These are phyloP conservation scores for Zygnema cylindricum DNA, from an alignment of 139 green algal species.

Conservation along the genomic window DNA sequence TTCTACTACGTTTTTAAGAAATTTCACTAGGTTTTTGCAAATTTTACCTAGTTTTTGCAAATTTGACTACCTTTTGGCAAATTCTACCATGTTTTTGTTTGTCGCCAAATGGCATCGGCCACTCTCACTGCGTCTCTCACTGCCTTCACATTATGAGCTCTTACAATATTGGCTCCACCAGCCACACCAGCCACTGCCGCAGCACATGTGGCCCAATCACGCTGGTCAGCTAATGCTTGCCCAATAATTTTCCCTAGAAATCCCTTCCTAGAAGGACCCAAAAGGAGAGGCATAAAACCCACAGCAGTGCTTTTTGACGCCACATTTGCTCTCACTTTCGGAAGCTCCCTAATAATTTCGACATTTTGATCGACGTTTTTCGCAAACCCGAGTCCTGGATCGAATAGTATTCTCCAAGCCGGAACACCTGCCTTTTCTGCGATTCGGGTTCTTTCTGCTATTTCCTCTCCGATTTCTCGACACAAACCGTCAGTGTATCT, in stretches of 20 bases:
- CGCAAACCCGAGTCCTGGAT: constrained; percentile 60
- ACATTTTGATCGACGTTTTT: constrained; percentile 47
- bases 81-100: neutral
- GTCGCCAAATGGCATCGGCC: constrained; percentile 54
- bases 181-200: constrained; percentile 42
- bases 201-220: constrained; percentile 46
- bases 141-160: constrained; percentile 55
- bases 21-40: too few relatives aligned
- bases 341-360: constrained; percentile 28
- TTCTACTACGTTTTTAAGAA: too few relatives aligned
- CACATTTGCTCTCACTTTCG: constrained; percentile 19
- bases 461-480: constrained; percentile 39
- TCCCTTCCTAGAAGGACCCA: constrained; percentile 56
- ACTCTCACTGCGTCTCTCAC: constrained; percentile 46
- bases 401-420: constrained; percentile 55
- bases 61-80: too few relatives aligned
- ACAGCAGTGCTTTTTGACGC: neutral
- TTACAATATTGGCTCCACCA: constrained; percentile 50
- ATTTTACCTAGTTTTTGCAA: too few relatives aligned
- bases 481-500: constrained; percentile 36
- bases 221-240: constrained; percentile 16
- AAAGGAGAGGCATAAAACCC: constrained; percentile 40
- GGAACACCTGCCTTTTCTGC: constrained; percentile 52
- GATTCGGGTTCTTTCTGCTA: constrained; percentile 7
- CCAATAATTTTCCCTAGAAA: constrained; percentile 52